These are phyloP conservation scores for Trichoderma sp. DNA, from an alignment of 2,329 filamentous ascomycete genomes.

Conservation along the genomic window DNA sequence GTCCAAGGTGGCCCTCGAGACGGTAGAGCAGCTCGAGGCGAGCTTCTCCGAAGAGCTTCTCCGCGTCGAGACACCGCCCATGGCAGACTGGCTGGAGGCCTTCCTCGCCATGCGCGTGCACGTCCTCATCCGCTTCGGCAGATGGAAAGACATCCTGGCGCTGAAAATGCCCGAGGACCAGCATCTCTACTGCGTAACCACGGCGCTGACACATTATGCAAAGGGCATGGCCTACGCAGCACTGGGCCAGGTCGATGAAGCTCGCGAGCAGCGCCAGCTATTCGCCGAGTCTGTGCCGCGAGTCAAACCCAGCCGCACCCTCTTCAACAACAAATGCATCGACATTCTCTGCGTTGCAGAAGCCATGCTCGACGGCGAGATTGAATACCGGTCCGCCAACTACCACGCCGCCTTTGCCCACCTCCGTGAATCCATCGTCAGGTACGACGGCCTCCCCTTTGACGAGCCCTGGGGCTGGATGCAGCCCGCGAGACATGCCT, in stretches of 20 bases:
- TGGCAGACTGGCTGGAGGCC: slow-evolving; percentile 78
- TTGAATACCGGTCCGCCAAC: slow-evolving; percentile 67
- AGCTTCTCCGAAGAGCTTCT: slow-evolving; percentile 66
- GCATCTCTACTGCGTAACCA: slow-evolving; percentile 67
- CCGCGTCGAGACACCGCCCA: slow-evolving; percentile 65
- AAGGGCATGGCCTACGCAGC: slow-evolving; percentile 68
- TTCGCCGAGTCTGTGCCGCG: slow-evolving; percentile 54
- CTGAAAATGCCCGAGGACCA: slow-evolving; percentile 59
- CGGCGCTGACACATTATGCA: slow-evolving; percentile 68
- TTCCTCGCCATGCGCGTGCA: slow-evolving; percentile 70
- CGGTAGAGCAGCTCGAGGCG: slow-evolving; percentile 58
- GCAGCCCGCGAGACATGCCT: slow-evolving; percentile 71
- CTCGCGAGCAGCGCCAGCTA: slow-evolving; percentile 50
- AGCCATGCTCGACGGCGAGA: slow-evolving; percentile 73
- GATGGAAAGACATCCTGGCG: slow-evolving; percentile 66
- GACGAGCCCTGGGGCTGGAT: slow-evolving; percentile 81
- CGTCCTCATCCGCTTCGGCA: slow-evolving; percentile 71
- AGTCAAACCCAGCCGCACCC: slow-evolving; percentile 61
- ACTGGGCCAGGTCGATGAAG: slow-evolving; percentile 55
- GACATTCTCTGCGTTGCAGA: slow-evolving; percentile 64
- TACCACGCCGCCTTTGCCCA: slow-evolving; percentile 60
- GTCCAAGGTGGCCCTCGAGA: slow-evolving; percentile 62
- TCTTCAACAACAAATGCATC: slow-evolving; percentile 44
- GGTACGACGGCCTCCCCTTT: slow-evolving; percentile 66
- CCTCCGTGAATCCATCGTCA: slow-evolving; percentile 57